Percentiles rank a stretch among this genome's conserved stretches.
Conservation (phyloP, 768 basidiomycete genomes). For the Pisolithus albus region DNA sequence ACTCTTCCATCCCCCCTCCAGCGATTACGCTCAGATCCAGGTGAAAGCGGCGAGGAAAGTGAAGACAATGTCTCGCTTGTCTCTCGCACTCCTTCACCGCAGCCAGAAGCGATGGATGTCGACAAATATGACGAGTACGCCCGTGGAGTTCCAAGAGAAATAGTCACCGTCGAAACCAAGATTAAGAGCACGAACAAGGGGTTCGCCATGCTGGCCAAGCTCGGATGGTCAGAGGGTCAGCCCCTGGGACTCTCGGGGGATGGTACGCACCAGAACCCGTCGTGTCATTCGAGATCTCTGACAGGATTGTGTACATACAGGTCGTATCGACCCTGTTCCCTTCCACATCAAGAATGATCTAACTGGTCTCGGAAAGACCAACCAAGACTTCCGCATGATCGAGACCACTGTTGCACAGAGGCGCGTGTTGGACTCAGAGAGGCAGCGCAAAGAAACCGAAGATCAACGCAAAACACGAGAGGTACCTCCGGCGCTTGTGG, state of each 20-base stretch:
- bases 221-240: conserved; percentile 79
- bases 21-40: conserved; percentile 47
- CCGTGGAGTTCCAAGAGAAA: conserved; percentile 46
- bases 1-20: conserved; percentile 43
- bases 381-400: conserved; percentile 76
- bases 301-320: conserved; percentile 38
- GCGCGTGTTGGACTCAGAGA: conserved; percentile 73
- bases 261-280: conserved; percentile 36
- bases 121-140: conserved; percentile 66
- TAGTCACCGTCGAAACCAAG: conserved; percentile 75
- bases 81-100: conserved; percentile 74
- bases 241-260: conserved; percentile 71
- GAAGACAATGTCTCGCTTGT: conserved; percentile 64
- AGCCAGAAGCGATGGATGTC: conserved; percentile 46
- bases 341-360: conserved; percentile 73
- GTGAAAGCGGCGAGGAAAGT: conserved; percentile 34
- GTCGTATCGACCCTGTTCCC: conserved; percentile 77
- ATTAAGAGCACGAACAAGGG: conserved; percentile 77
- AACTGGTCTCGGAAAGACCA: conserved; percentile 74
- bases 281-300: not conserved
- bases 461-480: conserved; percentile 70
- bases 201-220: conserved; percentile 70
- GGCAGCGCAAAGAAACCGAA: conserved; percentile 72
- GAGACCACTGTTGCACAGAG: conserved; percentile 81
- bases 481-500: conserved; percentile 31